Base-by-base conservation (phyloP, 2,329 filamentous ascomycete genomes). In the Aspergillus latus region DNA sequence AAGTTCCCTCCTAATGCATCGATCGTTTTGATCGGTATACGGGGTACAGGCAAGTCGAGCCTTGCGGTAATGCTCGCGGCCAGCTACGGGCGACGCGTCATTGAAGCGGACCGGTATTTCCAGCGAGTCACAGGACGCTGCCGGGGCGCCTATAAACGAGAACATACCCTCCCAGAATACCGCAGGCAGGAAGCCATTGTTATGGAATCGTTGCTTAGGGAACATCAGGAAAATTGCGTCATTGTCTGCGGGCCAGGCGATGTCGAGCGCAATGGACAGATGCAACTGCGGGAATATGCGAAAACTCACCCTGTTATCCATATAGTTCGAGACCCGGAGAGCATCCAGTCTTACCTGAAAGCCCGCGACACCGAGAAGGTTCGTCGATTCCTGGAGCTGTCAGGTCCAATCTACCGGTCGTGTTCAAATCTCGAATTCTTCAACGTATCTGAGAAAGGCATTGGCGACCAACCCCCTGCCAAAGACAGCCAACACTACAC, bases 361-460 rank as follows among this genome's bases (percentile, higher is more conserved):
- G 76, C 82, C n/a, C 78, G 78, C 63, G 80, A 85, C 49, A 73
- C 80, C 29, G 74, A 78, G 36, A 84, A 83, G 62, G 78, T 87
- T 1, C 75, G 79, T 43, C 82, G 82, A 45, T 76, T 90, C 5
- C 72, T 89, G 28, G 78, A 80, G n/a, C 54, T 74, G 9, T 72
- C 71, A 0, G 72, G 71, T 6, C 71, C 70, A 1, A 80, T 88
- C 13, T 85, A 89, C 62, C 79, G 86, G 48, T 79, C 79, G 1
- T 89, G 86, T 66, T 87, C 86, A 9, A 91, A 89, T 62, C 82
- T 88, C 59, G 88, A 92, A 66, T 92, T 90, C 69, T 90, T 86
- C 76, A 91, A 91, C 63, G 76, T 89, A 13, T 86, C 86, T 1
- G 87, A 90, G 66, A 76, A 74, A 44, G 65, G 30, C 54, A 54